Evolutionary conservation across 129 eudicot species (phyloP).

Genomic region (Centella asiatica): DNA sequence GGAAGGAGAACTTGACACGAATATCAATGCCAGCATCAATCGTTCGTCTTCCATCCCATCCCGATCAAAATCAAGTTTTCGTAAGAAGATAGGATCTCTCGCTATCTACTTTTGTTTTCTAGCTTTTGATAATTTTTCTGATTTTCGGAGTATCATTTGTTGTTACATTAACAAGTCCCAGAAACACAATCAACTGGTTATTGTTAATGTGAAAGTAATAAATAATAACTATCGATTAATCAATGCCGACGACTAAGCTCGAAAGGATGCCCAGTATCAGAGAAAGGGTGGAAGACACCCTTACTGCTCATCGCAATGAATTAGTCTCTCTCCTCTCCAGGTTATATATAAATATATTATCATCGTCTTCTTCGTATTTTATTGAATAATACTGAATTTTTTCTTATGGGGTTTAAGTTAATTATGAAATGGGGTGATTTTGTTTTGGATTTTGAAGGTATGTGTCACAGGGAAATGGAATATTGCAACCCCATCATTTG

Average conservation of each 20-base stretch:
- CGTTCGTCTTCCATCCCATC: too few relatives aligned
- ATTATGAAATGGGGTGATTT: not conserved
- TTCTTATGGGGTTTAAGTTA: too few relatives aligned
- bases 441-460: conserved; percentile 35
- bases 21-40: not conserved
- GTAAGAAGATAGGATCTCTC: too few relatives aligned
- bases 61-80: too few relatives aligned
- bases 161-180: too few relatives aligned
- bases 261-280: conserved; percentile 59
- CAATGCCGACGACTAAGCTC: conserved; percentile 51
- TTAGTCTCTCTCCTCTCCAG: conserved; percentile 89
- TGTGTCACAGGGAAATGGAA: conserved; percentile 87
- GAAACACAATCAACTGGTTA: too few relatives aligned
- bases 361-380: too few relatives aligned
- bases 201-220: not conserved
- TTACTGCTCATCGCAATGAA: conserved; percentile 77
- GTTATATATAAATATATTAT: conserved; percentile 13
- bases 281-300: conserved; percentile 78
- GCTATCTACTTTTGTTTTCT: too few relatives aligned
- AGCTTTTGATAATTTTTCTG: too few relatives aligned
- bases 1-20: not conserved
- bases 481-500: conserved; percentile 83
- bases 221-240: not conserved
- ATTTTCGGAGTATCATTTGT: too few relatives aligned
- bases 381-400: too few relatives aligned